phyloP scores from a whole-genome alignment of 495 filamentous ascomycete species.

The Penicillium arizonense region DNA sequence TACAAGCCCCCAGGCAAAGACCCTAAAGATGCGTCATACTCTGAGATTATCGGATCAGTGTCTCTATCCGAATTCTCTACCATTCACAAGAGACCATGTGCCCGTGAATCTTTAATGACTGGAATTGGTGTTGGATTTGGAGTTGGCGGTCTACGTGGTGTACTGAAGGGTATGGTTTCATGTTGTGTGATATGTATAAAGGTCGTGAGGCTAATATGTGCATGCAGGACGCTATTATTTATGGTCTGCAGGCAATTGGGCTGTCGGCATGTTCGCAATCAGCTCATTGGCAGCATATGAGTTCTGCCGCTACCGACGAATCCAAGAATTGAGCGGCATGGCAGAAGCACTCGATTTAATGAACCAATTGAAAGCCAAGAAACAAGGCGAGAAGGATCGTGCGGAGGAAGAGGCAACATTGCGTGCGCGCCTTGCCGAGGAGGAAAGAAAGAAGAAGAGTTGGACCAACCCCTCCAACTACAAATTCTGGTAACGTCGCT shows the following conservation, averaged over 20 bases:
- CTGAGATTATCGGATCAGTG: conserved; percentile 65
- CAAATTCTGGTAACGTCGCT: conserved; percentile 46
- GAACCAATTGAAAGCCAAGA: conserved; percentile 66
- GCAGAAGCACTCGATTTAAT: conserved; percentile 78
- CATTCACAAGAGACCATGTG: conserved; percentile 79
- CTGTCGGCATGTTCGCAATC: conserved; percentile 69
- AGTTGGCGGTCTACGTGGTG: conserved; percentile 65
- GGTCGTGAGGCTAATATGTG: conserved; percentile 4
- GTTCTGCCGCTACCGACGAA: conserved; percentile 71
- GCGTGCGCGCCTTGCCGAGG: conserved; percentile 36
- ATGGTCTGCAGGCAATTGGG: conserved; percentile 73
- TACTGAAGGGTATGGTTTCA: conserved; percentile 65
- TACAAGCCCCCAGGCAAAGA: conserved; percentile 49
- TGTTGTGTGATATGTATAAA: background rate
- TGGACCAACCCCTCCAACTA: conserved; percentile 50
- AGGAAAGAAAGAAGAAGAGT: conserved; percentile 53
- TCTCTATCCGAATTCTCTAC: conserved; percentile 65
- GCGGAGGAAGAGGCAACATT: conserved; percentile 44
- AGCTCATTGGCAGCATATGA: conserved; percentile 69
- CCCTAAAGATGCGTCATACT: conserved; percentile 47
- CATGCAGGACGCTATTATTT: conserved; percentile 41
- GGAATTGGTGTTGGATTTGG: conserved; percentile 78
- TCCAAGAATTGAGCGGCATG: conserved; percentile 73
- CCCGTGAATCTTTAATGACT: conserved; percentile 74
- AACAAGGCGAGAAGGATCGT: conserved; percentile 63